Evolutionary conservation across 768 basidiomycete species (phyloP), one percentile per base, ranked within the genome.

Genomic region (Tricholomella constricta): DNA sequence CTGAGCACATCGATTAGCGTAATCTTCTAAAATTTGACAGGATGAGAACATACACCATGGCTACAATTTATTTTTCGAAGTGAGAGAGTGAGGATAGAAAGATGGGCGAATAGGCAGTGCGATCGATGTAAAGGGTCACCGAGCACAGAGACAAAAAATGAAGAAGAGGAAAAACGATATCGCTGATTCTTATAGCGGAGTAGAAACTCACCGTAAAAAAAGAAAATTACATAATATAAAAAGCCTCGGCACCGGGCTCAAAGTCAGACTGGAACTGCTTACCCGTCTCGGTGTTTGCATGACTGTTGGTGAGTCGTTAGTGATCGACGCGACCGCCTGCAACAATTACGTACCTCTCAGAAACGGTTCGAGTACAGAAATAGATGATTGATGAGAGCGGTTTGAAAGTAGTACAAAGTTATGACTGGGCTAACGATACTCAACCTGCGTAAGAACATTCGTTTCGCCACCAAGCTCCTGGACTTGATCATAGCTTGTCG

Each of bases 401-500:
- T 15, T 40, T n/a, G 44, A 32, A 32, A 38, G 41, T 17, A 35
- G 42, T 51, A 56, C 55, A 58, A 26, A 29, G 41, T 45, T 31
- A 51, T 50, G 44, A 34, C 22, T 44, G 45, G 27, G 47, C 38
- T 49, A 43, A 47, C 51, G 54, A 37, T 27, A 58, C 59, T 54
- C 26, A 45, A 52, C 59, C 53, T 52, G 45, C 48, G 17, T 41
- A 35, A 34, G n/a, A 42, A 19, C 20, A 36, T 19, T 46, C 51
- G 27, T 22, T 25, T 36, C 25, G 46, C 37, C 44, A 54, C 50
- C 40, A 19, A 43, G 27, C 36, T 27, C 42, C 29, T 14, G 15
- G 4, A 45, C 42, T 57, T 45, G 51, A 56, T 81, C 80, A 91
- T 68, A 89, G 76, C 79, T 94, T 96, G 84, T 96, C 94, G 78